Base-by-base conservation (phyloP, 345 rosid species). In the Clarkia xantiana region DNA sequence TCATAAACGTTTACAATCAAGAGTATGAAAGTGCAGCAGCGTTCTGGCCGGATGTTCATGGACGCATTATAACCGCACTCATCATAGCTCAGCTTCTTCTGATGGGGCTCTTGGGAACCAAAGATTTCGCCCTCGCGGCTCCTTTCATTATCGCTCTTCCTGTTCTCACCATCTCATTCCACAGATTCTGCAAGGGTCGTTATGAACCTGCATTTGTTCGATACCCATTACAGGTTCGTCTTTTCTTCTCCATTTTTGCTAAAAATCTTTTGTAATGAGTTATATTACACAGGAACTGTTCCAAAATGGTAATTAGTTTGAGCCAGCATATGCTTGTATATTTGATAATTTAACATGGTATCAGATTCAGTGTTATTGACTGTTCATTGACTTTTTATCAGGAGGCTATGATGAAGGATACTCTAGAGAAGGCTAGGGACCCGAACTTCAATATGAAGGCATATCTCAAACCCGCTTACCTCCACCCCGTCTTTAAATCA, bases 391-490 rank as follows among this genome's bases (percentile, higher is more conserved):
- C 9, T 19, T 40, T 53, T 20, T 19, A 7, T 59, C 68, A 88
- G 97, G 97, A 88, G 60, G 97, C 97, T 43, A 85, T 72, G 95
- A 85, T 75, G 87, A 89, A 82, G 69, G 97, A 89, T 55, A 89
- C 95, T 0, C 62, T 89, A 52, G 97, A 89, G 51, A 81, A 65
- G 8, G 81, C 82, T 7, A 73, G 76, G 71, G 97, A 85, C 14
- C 97, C 95, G 0, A 69, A 67, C 66, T 25, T 85, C 10, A 82
- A 89, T 55, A 53, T 89, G 49, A 85, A 81, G 72, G 67, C 76
- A n/a, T 90, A 75, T 62, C 77, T 90, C 54, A 94, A 82, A 52
- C 68, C 66, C 2, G 88, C 94, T 17, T 90, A 85, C 29, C 14
- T 74, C 14, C 97, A 90, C 64, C 97, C 97, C 0, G 73, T 77